These are phyloP conservation scores for Nicotiana knightiana DNA, from an alignment of 257 asterid species.

Conservation along the genomic window DNA sequence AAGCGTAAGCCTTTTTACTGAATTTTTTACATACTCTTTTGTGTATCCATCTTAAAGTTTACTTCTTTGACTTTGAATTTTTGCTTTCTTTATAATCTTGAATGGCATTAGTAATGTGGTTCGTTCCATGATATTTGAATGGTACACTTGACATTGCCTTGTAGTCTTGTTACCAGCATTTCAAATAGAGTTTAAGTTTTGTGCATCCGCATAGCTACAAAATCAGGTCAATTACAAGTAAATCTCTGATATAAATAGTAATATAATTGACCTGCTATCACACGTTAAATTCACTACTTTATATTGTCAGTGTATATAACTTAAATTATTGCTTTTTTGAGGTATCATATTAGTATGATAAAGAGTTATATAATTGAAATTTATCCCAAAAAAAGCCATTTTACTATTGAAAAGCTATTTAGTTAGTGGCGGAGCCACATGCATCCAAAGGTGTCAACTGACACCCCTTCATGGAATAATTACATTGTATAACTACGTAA, in stretches of 20 bases:
- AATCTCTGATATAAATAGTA: too few relatives aligned
- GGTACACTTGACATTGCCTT: background rate
- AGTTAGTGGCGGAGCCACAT: too few relatives aligned
- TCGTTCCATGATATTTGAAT: background rate
- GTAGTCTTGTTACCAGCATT: background rate
- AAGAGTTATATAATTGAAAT: background rate
- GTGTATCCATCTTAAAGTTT: background rate
- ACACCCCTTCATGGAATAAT: too few relatives aligned
- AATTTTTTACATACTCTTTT: background rate
- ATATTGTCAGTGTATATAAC: too few relatives aligned
- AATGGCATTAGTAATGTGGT: background rate
- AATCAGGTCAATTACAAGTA: too few relatives aligned
- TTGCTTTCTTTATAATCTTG: background rate
- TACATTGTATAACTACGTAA: too few relatives aligned
- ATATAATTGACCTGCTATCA: too few relatives aligned
- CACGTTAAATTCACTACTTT: too few relatives aligned
- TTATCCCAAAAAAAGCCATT: background rate
- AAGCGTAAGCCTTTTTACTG: constrained; percentile 55
- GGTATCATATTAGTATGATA: background rate
- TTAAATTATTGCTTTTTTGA: background rate
- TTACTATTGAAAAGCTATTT: background rate
- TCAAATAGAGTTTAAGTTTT: background rate
- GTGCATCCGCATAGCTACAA: too few relatives aligned
- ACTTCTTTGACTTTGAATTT: background rate
- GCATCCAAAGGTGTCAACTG: too few relatives aligned